Base-by-base conservation (phyloP, 2,329 filamentous ascomycete genomes). In the Waltergamsia citrina region DNA sequence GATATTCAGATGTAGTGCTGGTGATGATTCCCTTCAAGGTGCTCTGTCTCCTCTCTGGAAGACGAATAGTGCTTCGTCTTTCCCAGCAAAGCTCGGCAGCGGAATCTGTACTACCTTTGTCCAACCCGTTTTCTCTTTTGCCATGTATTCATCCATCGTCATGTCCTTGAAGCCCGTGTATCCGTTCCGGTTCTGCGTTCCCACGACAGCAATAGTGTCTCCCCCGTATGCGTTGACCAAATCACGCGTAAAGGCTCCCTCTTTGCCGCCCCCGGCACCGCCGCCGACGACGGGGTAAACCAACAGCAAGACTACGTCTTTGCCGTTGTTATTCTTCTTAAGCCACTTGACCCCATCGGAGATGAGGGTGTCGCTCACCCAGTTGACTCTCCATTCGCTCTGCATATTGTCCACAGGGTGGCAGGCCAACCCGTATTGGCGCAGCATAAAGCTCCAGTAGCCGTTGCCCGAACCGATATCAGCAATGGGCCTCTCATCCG, bases 401-500 rank as follows among this genome's bases (percentile, higher is more conserved):
- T 78, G 67, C 46, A 71, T 72, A 49, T 73, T 84, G 53, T 87
- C 82, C 7, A 86, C 67, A 2, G 81, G 64, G 15, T 65, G 56
- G 2, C 77, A 71, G 6, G 58, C 54, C 22, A 73, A 51, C 15
- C 72, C 69, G 45, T 76, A 68, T 17, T 63, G 54, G 3, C 81
- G 69, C 10, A 86, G 69, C 72, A 84, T 75, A 41, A 75, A 80
- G 7, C 74, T 71, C 81, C 81, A 87, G 58, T 86, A 87, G 9
- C 81, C 82, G 49, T 80, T 83, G 3, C 82, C 82, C 34, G 70
- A 77, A 4, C 80, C 82, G 25, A 85, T 57, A 43, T 86, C 81
- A 8, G 80, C 59, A 7, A 86, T 62, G 10, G 63, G 52, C 6
- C 69, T 60, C 4, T 63, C 64, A 2, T 64, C 65, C 6, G 71